phyloP scores from a whole-genome alignment of 495 filamentous ascomycete genomes.

The Neurospora pannonica region DNA sequence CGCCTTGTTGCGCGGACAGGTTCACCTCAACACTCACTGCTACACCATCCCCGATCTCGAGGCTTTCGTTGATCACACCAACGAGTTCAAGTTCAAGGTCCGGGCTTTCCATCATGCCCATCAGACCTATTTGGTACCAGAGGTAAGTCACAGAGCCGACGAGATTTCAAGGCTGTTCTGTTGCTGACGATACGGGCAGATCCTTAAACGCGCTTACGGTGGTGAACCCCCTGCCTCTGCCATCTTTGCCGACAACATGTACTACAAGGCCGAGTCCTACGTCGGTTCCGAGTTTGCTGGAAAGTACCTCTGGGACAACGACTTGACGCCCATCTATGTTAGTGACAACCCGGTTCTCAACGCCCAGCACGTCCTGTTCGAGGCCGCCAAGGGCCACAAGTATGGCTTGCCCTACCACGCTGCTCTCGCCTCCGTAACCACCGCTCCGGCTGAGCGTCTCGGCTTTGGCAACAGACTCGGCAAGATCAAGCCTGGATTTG shows the following conservation, averaged over 20 bases:
- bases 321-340: slow-evolving; percentile 41
- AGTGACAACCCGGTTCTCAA: slow-evolving; percentile 43
- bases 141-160: slow-evolving; percentile 14
- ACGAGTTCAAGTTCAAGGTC: slow-evolving; percentile 55
- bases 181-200: slow-evolving; percentile 10
- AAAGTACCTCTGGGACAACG: slow-evolving; percentile 50
- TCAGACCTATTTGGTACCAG: slow-evolving; percentile 50
- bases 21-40: slow-evolving; percentile 56
- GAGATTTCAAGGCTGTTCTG: too few relatives aligned
- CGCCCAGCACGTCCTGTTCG: slow-evolving; percentile 43
- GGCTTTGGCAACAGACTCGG: slow-evolving; percentile 51
- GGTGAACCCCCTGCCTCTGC: slow-evolving; percentile 36
- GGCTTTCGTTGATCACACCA: slow-evolving; percentile 50
- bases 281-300: slow-evolving; percentile 49
- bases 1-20: slow-evolving; percentile 50
- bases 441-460: slow-evolving; percentile 48
- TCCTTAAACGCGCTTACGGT: slow-evolving; percentile 42
- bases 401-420: slow-evolving; percentile 52
- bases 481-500: slow-evolving; percentile 51
- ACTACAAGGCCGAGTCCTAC: slow-evolving; percentile 56
- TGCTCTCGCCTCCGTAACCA: slow-evolving; percentile 52
- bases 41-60: slow-evolving; percentile 58
- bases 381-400: slow-evolving; percentile 51
- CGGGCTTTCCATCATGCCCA: slow-evolving; percentile 58
- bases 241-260: slow-evolving; percentile 52